Evolutionary conservation across 192 early-diverging fungal genomes (phyloP).

Genomic region (Coemansia umbellata): DNA sequence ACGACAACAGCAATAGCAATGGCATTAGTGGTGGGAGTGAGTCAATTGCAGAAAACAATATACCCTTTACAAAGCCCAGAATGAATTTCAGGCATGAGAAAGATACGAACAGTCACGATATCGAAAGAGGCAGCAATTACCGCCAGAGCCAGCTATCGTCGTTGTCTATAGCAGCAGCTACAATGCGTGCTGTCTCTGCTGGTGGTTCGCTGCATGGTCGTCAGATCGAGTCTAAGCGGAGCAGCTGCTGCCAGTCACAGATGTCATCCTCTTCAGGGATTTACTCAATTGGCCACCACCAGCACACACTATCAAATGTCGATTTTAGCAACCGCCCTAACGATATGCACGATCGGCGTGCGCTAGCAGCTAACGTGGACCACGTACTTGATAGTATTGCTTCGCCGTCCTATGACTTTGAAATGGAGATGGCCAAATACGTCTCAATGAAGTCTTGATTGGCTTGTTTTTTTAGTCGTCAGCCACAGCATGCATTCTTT

Average conservation of each 20-base stretch:
- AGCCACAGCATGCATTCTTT: neutral
- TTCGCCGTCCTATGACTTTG: constrained; percentile 16
- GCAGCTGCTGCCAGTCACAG: constrained; percentile 13
- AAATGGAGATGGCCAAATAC: constrained; percentile 28
- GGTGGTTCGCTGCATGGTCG: neutral
- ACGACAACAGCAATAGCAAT: neutral
- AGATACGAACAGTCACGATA: neutral
- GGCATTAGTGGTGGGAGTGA: neutral
- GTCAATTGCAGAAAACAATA: neutral
- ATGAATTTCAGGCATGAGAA: neutral
- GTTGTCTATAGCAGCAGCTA: neutral
- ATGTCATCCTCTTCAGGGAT: constrained; percentile 2
- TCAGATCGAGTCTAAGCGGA: neutral
- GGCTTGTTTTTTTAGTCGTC: neutral
- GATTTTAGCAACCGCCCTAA: neutral
- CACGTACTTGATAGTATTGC: constrained; percentile 7
- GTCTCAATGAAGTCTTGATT: constrained; percentile 18
- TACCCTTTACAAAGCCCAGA: neutral
- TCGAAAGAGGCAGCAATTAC: too few species aligned
- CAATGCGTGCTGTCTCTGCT: neutral
- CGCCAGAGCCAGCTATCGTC: neutral
- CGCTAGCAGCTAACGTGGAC: neutral
- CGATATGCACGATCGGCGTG: neutral
- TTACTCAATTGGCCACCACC: neutral
- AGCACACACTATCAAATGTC: neutral